Evolutionary conservation across 345 rosid species (phyloP).

Genomic region (Corymbia maculata): DNA sequence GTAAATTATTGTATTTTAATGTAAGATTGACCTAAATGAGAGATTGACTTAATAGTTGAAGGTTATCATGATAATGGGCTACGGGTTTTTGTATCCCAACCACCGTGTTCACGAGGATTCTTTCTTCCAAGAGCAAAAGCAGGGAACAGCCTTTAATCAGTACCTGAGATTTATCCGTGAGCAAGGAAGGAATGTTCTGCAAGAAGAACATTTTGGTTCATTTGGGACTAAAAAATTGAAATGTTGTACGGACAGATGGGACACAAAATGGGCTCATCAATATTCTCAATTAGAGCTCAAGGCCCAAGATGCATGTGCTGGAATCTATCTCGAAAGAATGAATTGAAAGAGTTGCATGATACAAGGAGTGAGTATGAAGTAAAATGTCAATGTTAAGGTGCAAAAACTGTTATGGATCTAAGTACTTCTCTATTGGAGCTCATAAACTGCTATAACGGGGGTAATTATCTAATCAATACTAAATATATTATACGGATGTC

Average conservation of each 20-base stretch:
- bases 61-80: background rate
- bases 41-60: background rate
- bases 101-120: background rate
- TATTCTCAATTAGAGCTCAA: background rate
- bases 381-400: background rate
- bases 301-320: background rate
- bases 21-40: background rate
- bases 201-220: background rate
- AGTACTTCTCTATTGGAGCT: background rate
- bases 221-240: background rate
- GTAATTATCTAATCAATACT: background rate
- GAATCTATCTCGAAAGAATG: background rate
- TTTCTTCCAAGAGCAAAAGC: background rate
- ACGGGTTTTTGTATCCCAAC: background rate
- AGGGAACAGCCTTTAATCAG: background rate
- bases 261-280: background rate
- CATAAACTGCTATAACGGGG: background rate
- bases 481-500: background rate
- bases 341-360: background rate
- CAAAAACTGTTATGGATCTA: background rate
- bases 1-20: background rate
- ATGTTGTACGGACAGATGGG: background rate
- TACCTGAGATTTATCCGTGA: background rate
- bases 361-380: background rate
- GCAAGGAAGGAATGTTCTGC: background rate